Conservation (phyloP, 208 protist genomes). For the Trypanosoma caninum region DNA sequence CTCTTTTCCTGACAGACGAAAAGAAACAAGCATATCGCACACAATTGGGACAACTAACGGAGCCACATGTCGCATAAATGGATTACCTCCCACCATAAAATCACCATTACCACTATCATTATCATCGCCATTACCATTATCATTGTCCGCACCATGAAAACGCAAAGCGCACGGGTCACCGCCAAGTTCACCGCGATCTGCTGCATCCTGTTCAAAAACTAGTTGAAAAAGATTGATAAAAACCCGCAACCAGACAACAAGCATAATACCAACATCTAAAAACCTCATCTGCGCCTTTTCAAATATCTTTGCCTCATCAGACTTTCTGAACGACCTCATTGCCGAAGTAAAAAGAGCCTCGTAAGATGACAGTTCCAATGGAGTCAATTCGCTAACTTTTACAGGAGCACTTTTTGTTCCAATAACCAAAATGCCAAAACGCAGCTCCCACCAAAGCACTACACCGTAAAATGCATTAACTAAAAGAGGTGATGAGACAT, state of each 20-base stretch:
- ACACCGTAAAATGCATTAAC: constrained; percentile 17
- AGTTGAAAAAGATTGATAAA: constrained; percentile 11
- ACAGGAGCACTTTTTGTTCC: background rate
- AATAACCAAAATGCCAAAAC: background rate
- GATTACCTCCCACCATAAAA: background rate
- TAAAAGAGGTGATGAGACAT: constrained; percentile 17
- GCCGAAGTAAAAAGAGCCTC: too few relatives aligned
- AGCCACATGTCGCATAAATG: constrained; percentile 9
- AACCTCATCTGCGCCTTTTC: background rate
- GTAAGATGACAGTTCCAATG: too few relatives aligned
- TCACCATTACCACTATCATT: background rate
- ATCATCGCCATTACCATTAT: background rate
- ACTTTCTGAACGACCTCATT: too few relatives aligned
- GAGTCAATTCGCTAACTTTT: background rate
- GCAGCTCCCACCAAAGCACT: constrained; percentile 13
- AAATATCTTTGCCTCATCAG: too few relatives aligned
- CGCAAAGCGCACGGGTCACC: too few relatives aligned
- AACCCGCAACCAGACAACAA: constrained; percentile 13
- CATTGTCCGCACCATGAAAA: background rate
- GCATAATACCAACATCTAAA: background rate
- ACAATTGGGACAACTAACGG: constrained; percentile 20
- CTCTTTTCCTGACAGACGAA: background rate
- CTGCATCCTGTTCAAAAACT: background rate
- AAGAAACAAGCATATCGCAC: constrained; percentile 20
- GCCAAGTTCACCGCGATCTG: background rate